Base-by-base conservation (phyloP, 108 stramenopile genomes). In the Stephanodiscus minutulus region DNA sequence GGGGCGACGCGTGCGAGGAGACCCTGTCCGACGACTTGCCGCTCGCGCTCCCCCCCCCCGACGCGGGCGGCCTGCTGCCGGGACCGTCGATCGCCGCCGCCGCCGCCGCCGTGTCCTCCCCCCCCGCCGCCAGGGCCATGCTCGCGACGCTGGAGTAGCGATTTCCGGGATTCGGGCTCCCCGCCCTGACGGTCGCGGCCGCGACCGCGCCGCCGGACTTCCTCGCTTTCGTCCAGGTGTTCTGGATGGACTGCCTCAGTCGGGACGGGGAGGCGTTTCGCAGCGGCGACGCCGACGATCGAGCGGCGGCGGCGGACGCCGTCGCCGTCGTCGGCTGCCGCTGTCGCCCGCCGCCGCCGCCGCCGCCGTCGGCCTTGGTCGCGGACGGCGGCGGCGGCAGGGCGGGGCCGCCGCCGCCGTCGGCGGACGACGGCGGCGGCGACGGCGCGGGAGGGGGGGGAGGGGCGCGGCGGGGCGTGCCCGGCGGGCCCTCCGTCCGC, bases 81-180 rank as follows among this genome's bases (percentile, higher is more conserved):
- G n/a, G n/a, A 17, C 15, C 15, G 43, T 44, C 15, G 43, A 28
- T 56, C 28, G 29, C 13, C 29, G 35, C 39, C 59, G 20, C 21
- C 44, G 22, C 24, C 61, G 20, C 21, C 44, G 22, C 24, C 61
- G 50, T 56, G 37, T 66, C 73, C 43, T 66, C 64, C 24, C 49
- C 53, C 27, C 59, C 73, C 43, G 59, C 64, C 24, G 49, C 53
- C 27, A 80, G 57, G 12, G 52, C 79, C 44, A 37, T 27, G 36
- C 48, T 53, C 1, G 69, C 79, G 2, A 72, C 79, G 49, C 55
- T 35, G 5, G 79, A 80, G 69, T 80, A 80, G 18, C 61, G 53
- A 7, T 68, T 72, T 3, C 68, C 62, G 4, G 22, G 22, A 25
- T 58, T 64, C 58, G 24, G 55, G 21, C 10, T 15, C 37, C 20